Base-by-base conservation (phyloP, 139 green algal genomes). In the Coccomyxa sp. region DNA sequence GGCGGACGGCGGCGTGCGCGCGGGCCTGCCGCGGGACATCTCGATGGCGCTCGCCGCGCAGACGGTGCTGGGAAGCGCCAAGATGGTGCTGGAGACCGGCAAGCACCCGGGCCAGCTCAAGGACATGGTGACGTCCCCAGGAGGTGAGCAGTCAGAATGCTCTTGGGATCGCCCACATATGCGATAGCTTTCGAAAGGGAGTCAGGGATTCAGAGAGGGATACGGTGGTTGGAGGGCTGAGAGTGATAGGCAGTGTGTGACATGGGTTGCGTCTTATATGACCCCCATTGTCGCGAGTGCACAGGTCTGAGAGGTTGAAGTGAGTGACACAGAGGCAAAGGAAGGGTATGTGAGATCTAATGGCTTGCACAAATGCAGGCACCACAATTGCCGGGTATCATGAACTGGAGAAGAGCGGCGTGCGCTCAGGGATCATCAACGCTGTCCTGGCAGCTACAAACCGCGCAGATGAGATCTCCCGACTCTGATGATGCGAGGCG, bases 11-110 rank as follows among this genome's bases (percentile, higher is more conserved):
- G 96, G 93, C 44, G 96, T 99, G 24, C 82, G 81, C 22, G 88
- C 92, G 80, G 95, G 95, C 2, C 90, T 99, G 50, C 95, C 96
- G 0, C 89, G 96, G 27, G 90, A 95, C 79, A 90, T 98, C 9
- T 35, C 71, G 6, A 9, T 44, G 88, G 38, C 93, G 7, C 78
- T 91, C 58, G 79, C 86, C 6, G 85, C 97, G 73, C 93, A 90
- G 78, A 96, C 92, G 0, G 93, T 98, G 79, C 85, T 97, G 78
- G 95, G 95, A 38, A 88, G 86, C 2, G 95, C 95, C 44, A 97
- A 98, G 88, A 98, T 99, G 95, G 96, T 98, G 70, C 76, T 98
- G 40, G 92, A 99, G 76, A 97, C 93, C 16, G 96, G 95, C 29
- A 94, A 91, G 82, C 96, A 99, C 79, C 94, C 93, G 12, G 95